These are phyloP conservation scores for Penicillium palitans DNA, from an alignment of 2,329 filamentous ascomycete genomes.

Conservation along the genomic window DNA sequence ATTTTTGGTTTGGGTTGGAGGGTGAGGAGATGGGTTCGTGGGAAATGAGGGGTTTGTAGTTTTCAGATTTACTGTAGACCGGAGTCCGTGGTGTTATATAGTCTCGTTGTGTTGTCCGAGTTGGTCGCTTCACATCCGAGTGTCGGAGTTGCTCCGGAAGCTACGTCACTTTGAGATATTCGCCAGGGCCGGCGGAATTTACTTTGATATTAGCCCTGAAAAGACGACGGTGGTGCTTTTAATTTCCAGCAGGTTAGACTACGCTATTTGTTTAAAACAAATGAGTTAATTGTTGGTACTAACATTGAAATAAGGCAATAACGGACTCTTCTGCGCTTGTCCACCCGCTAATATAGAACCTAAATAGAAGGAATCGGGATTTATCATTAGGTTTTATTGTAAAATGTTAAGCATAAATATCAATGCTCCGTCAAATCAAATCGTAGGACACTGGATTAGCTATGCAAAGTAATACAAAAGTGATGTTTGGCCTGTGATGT, in stretches of 20 bases:
- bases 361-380: background rate
- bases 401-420: background rate
- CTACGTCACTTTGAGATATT: slow-evolving; percentile 8
- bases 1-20: slow-evolving; percentile 35
- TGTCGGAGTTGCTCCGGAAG: slow-evolving; percentile 6
- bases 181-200: background rate
- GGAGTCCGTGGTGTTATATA: slow-evolving; percentile 2
- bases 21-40: background rate
- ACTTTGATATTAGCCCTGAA: background rate
- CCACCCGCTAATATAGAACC: background rate
- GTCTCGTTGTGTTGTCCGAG: background rate
- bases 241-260: background rate
- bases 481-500: background rate
- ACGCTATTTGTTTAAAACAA: background rate
- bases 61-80: background rate
- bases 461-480: background rate
- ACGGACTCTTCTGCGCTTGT: background rate
- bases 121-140: slow-evolving; percentile 5
- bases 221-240: background rate
- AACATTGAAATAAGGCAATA: background rate
- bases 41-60: background rate
- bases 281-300: background rate
- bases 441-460: background rate
- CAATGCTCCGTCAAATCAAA: background rate
- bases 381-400: background rate